phyloP scores from a whole-genome alignment of 495 filamentous ascomycete species.

The Acidiella bohemica region DNA sequence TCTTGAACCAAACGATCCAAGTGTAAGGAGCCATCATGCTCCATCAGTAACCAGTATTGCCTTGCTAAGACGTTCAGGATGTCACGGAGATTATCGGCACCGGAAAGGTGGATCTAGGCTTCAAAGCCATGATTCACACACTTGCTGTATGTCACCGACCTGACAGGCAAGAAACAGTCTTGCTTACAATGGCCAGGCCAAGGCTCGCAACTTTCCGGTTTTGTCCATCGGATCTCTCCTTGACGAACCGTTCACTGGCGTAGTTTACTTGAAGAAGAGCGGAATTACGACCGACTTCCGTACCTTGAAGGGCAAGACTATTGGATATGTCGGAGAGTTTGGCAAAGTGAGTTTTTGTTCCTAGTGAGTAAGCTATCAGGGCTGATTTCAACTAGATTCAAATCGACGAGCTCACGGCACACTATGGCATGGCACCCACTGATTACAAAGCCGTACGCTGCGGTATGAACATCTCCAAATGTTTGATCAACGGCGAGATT shows the following conservation, averaged over 20 bases:
- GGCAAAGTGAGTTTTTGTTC: conserved; percentile 38
- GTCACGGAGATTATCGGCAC: conserved; percentile 62
- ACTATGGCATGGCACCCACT: conserved; percentile 54
- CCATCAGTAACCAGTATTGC: no score
- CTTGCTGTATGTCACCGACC: conserved; percentile 30
- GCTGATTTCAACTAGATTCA: no score
- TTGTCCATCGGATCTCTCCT: conserved; percentile 53
- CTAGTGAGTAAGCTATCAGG: no score
- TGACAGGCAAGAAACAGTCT: background rate
- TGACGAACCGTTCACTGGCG: conserved; percentile 60
- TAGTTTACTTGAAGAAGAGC: conserved; percentile 54
- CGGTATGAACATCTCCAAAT: conserved; percentile 49
- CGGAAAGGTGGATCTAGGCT: conserved; percentile 57
- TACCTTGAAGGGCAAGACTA: conserved; percentile 51
- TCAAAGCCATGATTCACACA: conserved; percentile 67
- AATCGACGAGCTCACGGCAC: conserved; percentile 58
- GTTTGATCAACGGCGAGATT: conserved; percentile 51
- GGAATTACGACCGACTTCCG: conserved; percentile 53
- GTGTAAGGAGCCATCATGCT: conserved; percentile 30
- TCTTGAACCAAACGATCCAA: conserved; percentile 57
- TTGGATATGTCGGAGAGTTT: conserved; percentile 61
- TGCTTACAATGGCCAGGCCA: conserved; percentile 31
- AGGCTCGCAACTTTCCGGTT: conserved; percentile 56
- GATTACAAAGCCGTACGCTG: conserved; percentile 59
- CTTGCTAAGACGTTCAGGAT: no score